phyloP scores from a whole-genome alignment of 1,284 basidiomycete species.

The Ustilago tritici region DNA sequence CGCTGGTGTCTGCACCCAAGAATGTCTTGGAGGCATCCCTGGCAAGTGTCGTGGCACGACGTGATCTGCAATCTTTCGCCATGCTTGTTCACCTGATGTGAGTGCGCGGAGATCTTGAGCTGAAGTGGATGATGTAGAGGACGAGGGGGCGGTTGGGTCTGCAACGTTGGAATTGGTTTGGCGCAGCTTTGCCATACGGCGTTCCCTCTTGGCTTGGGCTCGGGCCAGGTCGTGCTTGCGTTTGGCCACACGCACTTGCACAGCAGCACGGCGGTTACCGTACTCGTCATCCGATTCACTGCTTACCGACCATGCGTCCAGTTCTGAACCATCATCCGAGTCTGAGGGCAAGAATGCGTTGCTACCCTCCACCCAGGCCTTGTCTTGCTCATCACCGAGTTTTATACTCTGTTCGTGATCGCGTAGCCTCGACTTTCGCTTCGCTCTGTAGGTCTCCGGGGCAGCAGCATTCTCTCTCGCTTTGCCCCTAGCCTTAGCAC shows the following conservation, averaged over 20 bases:
- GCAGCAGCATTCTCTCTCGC: conserved; percentile 19
- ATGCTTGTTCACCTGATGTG: conserved; percentile 45
- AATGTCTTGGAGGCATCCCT: conserved; percentile 56
- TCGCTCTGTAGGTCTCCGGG: conserved; percentile 13
- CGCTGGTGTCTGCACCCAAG: conserved; percentile 59
- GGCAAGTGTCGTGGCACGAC: conserved; percentile 57
- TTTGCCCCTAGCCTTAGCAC: conserved; percentile 18
- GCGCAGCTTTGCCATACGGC: conserved; percentile 26
- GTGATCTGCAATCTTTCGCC: conserved; percentile 51
- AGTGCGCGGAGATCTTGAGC: conserved; percentile 35
- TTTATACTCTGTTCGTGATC: background rate
- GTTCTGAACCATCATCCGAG: conserved; percentile 43
- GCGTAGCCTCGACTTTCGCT: background rate
- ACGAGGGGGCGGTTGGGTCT: background rate
- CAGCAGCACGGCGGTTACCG: conserved; percentile 30
- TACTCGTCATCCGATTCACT: conserved; percentile 40
- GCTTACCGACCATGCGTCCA: conserved; percentile 47
- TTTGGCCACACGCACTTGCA: conserved; percentile 36
- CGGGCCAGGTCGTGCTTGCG: conserved; percentile 30
- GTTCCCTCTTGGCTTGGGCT: conserved; percentile 20
- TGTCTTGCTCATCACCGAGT: background rate
- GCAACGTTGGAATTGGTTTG: conserved; percentile 1
- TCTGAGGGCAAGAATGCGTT: conserved; percentile 50
- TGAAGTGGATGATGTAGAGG: conserved; percentile 8
- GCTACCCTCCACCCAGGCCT: conserved; percentile 25